These are phyloP conservation scores for Backusella luteola DNA, from an alignment of 192 early-diverging fungal genomes.

Conservation along the genomic window DNA sequence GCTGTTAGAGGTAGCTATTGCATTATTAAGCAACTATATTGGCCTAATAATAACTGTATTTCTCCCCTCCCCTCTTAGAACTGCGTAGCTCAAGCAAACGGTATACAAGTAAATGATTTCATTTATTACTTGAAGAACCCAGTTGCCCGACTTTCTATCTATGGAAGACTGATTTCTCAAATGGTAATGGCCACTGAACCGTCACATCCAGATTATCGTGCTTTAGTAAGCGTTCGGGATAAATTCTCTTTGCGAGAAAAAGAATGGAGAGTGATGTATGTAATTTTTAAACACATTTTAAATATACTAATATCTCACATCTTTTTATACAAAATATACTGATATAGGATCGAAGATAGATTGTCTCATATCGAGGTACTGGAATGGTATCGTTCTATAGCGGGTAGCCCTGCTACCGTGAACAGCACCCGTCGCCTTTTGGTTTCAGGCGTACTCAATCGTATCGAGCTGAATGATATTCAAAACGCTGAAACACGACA, in stretches of 20 bases:
- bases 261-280: slow-evolving; percentile 3
- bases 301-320: background rate
- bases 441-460: background rate
- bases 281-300: background rate
- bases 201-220: slow-evolving; percentile 13
- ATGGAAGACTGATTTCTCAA: background rate
- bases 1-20: slow-evolving; percentile 3
- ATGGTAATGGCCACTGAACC: background rate
- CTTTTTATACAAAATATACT: background rate
- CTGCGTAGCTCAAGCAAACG: background rate
- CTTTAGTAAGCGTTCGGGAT: background rate
- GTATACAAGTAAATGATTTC: background rate
- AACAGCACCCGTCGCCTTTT: slow-evolving; percentile 3
- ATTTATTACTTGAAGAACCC: slow-evolving; percentile 1
- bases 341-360: slow-evolving; percentile 6
- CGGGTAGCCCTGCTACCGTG: background rate
- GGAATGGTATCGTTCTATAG: background rate
- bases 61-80: background rate
- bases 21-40: background rate
- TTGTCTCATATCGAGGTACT: background rate
- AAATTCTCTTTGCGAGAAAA: slow-evolving; percentile 1
- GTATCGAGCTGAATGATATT: background rate
- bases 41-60: background rate
- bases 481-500: background rate
- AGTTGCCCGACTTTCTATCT: background rate